phyloP scores from a whole-genome alignment of 2,329 filamentous ascomycete genomes.

The Fusarium subglutinans region DNA sequence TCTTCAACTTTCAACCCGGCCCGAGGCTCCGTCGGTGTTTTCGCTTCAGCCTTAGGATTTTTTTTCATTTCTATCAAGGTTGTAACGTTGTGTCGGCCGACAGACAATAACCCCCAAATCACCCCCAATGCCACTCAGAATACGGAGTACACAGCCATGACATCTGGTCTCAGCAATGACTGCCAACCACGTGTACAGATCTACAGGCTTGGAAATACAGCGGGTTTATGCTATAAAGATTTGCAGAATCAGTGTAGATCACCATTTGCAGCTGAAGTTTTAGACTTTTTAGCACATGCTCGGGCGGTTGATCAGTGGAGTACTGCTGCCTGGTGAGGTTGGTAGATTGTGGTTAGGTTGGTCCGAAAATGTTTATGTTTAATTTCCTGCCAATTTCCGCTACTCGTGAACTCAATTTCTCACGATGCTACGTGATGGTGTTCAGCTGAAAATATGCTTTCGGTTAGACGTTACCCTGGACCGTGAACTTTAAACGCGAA shows the following conservation, averaged over 20 bases:
- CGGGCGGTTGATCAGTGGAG: conserved; percentile 10
- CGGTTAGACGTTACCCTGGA: not conserved
- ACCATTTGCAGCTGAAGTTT: not conserved
- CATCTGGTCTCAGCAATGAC: not conserved
- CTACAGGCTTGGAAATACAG: not conserved
- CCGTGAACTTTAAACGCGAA: not conserved
- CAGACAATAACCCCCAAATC: not conserved
- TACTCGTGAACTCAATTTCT: not conserved
- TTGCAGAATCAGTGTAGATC: not conserved
- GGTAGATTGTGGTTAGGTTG: not conserved
- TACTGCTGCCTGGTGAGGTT: not conserved
- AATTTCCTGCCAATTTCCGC: conserved; percentile 16
- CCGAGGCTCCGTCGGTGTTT: not conserved
- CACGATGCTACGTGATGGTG: not conserved
- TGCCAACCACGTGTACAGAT: not conserved
- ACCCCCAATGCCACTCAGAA: not conserved
- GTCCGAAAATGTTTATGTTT: not conserved
- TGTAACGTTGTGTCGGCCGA: not conserved
- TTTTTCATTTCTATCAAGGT: not conserved
- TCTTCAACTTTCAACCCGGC: not conserved
- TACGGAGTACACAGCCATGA: not conserved
- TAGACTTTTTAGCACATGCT: not conserved
- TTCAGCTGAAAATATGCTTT: not conserved
- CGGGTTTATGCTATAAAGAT: fast-evolving
- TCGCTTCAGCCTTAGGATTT: not conserved